Evolutionary conservation across 148 eudicot genomes (phyloP), one percentile per base, ranked within the genome.

Genomic region (Polygonum aviculare): DNA sequence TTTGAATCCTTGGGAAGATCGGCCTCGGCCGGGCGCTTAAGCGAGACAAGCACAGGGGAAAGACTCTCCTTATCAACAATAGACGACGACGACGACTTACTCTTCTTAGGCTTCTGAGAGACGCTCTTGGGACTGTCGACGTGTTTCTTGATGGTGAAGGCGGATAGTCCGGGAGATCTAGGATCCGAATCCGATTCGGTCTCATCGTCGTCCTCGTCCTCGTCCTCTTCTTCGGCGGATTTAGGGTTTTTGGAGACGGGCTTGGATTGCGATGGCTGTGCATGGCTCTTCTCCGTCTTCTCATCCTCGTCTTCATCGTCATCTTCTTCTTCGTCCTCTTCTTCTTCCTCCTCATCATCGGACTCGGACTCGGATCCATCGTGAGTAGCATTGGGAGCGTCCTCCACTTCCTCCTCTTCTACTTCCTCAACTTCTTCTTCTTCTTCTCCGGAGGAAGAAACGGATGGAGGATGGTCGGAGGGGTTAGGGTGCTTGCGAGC

Each of bases 381-480:
- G 16, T n/a, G 60, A n/a, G n/a, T 54, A 54, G 26, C 22, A 26
- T n/a, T 54, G 60, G 60, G 22, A n/a, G 21, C 60, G 2, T 62
- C 80, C 11, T 75, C 78, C 16, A 49, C 36, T 21, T 67, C 80
- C 21, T 52, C 49, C 22, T 65, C 79, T 6, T 79, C 77, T 3
- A 60, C 69, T 12, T 50, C 77, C n/a, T 75, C 65, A 12, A 55
- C 80, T 16, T 79, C 78, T 0, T 44, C 63, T 0, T 44, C 63
- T 18, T 55, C 78, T 41, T 49, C 80, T 15, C 76, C 78, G 38
- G 83, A 83, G 3, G 88, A 83, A 10, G 86, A 78, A 57, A 74
- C 84, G 26, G 85, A 76, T 4, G 90, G 87, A 0, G 82, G 81
- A 2, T 80, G 50, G 2, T 80, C 78, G 44, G 76, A 76, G 0